Evolutionary conservation across 2,329 filamentous ascomycete genomes (phyloP), one percentile per base, ranked within the genome.

Genomic region (Aspergillus niger): DNA sequence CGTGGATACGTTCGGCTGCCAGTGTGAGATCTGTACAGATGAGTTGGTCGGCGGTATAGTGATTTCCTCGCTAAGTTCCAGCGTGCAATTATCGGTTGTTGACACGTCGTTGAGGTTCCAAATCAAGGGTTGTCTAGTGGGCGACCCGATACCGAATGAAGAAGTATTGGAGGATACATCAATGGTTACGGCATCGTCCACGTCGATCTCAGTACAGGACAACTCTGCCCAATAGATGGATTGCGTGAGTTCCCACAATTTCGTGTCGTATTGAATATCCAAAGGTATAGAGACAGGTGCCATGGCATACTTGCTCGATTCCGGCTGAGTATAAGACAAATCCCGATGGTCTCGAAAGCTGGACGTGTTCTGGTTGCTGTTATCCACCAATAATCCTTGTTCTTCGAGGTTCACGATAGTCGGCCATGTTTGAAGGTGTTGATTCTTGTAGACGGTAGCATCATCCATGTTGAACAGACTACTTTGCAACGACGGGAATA

Each of bases 151-250:
- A 13, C 43, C 39, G 15, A 44, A 55, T 22, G 32, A 13, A 3
- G 53, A 47, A 5, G n/a, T 22, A 36, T 55, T 55, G 17, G 53
- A 47, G 26, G 28, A 30, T 17, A 47, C 39, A 32, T 47, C 39
- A 44, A 47, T 32, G 6, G 39, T 32, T 44, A 47, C 4, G 22
- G 26, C 53, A 55, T 55, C 52, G 13, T 22, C n/a, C 8, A 49
- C 36, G 1, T 43, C n/a, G 24, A 59, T 11, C 3, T 51, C 53
- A 3, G 24, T 28, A 36, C 57, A 59, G 8, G 52, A 56, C 20
- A 56, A 26, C n/a, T 59, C 51, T 7, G 57, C 20, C 57, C 57
- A 59, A 20, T 59, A 59, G 17, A 59, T 44, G 10, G 57, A 50
- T 22, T 59, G 57, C 5, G 53, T 59, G 13, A 59, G 32, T 36